These are phyloP conservation scores for Cucurbita argyrosperma DNA, from an alignment of 306 rosid genomes.

Conservation along the genomic window DNA sequence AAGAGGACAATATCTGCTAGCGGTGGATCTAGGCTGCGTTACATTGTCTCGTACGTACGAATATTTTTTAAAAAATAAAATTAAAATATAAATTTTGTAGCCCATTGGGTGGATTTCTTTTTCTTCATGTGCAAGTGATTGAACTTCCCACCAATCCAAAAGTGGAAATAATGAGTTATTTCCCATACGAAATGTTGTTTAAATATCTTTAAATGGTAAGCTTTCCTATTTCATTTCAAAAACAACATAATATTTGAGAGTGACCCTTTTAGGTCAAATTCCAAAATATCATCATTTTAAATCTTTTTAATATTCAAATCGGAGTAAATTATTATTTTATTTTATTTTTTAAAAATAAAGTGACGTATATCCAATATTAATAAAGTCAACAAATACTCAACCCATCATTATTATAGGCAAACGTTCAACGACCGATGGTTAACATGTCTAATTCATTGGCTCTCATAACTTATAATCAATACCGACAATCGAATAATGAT, in stretches of 20 bases:
- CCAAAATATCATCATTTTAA: not conserved
- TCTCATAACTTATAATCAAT: not conserved
- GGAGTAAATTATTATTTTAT: no score
- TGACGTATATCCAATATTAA: not conserved
- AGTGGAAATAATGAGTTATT: not conserved
- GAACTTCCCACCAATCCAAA: not conserved
- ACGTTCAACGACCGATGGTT: not conserved
- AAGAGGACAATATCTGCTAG: no score
- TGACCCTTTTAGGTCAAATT: not conserved
- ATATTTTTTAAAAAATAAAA: no score
- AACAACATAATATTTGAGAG: not conserved
- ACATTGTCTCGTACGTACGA: no score
- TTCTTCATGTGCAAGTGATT: not conserved
- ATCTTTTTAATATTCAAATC: not conserved
- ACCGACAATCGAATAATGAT: not conserved
- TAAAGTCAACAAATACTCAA: not conserved
- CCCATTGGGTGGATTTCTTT: not conserved
- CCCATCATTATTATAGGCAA: not conserved
- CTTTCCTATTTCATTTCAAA: not conserved
- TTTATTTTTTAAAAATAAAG: not conserved
- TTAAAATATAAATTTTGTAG: no score
- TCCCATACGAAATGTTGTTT: not conserved
- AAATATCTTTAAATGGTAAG: not conserved
- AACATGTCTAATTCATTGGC: not conserved
- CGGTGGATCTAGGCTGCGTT: no score